phyloP scores from a whole-genome alignment of 1,139 yeast genomes.

The Saccharomyces hybrid region DNA sequence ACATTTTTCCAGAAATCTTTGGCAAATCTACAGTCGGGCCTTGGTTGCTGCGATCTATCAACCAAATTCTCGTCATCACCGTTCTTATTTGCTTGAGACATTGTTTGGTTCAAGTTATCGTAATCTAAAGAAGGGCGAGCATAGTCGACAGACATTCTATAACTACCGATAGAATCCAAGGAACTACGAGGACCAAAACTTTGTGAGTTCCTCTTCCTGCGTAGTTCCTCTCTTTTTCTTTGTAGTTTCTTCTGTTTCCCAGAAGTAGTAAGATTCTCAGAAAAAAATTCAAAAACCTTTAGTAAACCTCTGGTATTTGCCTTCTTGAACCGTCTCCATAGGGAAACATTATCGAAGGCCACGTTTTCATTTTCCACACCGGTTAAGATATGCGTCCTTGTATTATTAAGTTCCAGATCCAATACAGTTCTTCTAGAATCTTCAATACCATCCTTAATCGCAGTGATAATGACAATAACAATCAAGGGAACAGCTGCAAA shows the following conservation, averaged over 20 bases:
- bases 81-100: neutral
- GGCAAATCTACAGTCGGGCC: constrained; percentile 41
- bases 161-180: constrained; percentile 25
- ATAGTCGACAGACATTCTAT: constrained; percentile 25
- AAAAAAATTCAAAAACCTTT: constrained; percentile 27
- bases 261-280: constrained; percentile 33
- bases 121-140: constrained; percentile 23
- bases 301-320: constrained; percentile 35
- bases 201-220: constrained; percentile 12
- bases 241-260: constrained; percentile 31
- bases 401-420: constrained; percentile 83
- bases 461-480: constrained; percentile 83
- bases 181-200: constrained; percentile 22
- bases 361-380: constrained; percentile 74
- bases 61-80: constrained; percentile 18
- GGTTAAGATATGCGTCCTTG: constrained; percentile 65
- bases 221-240: constrained; percentile 12
- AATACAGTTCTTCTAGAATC: constrained; percentile 78
- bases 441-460: constrained; percentile 90
- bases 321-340: constrained; percentile 58
- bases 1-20: constrained; percentile 84
- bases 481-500: constrained; percentile 89
- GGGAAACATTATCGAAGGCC: constrained; percentile 46
- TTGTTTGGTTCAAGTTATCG: constrained; percentile 14
- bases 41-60: constrained; percentile 22